phyloP scores from a whole-genome alignment of 345 rosid species.

The Capsella bursapastoris region DNA sequence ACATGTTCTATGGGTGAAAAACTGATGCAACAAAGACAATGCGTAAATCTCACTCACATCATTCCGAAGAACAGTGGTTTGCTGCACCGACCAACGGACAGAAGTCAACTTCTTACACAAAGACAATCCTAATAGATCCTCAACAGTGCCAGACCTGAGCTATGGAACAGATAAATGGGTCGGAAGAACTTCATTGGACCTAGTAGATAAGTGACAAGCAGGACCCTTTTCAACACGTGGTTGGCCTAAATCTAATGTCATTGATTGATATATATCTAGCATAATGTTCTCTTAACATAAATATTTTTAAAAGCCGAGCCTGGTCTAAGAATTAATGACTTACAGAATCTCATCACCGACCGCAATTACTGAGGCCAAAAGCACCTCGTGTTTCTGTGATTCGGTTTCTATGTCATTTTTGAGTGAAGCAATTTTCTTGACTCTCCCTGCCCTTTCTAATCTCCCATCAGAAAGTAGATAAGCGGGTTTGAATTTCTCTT shows the following conservation, averaged over 20 bases:
- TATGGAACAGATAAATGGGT: conserved; percentile 75
- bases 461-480: conserved; percentile 97
- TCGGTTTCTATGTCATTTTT: conserved; percentile 50
- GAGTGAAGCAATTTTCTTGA: conserved; percentile 53
- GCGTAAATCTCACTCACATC: conserved; percentile 67
- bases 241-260: conserved; percentile 23
- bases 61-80: conserved; percentile 64
- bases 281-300: conserved; percentile 1
- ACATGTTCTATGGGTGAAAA: background rate
- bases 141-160: conserved; percentile 99
- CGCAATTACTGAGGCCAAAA: conserved; percentile 69
- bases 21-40: conserved; percentile 16
- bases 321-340: conserved; percentile 47
- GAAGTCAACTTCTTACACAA: conserved; percentile 78
- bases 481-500: conserved; percentile 87
- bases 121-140: conserved; percentile 79
- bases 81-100: conserved; percentile 79
- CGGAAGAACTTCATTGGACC: conserved; percentile 36
- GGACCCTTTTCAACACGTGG: conserved; percentile 2
- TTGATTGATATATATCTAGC: background rate
- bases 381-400: conserved; percentile 53
- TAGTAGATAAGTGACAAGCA: conserved; percentile 17
- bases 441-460: conserved; percentile 97
- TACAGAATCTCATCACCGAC: conserved; percentile 99
- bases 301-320: background rate